Evolutionary conservation across 225 moss, liverwort and hornwort genomes (phyloP).

Genomic region (Ulota crispa): DNA sequence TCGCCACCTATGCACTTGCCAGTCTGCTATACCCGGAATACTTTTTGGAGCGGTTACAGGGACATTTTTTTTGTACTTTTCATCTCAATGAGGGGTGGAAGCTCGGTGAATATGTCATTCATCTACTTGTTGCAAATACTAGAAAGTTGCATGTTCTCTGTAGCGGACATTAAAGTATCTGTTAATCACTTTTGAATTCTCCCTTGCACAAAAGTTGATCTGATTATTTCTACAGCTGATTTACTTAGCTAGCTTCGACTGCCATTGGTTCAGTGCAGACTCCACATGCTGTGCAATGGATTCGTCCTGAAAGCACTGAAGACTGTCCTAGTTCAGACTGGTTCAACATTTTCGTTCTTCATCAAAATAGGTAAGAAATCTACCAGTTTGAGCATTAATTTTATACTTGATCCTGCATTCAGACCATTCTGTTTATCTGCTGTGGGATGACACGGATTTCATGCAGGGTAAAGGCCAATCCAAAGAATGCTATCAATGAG

Average conservation of each 20-base stretch:
- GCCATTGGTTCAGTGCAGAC: constrained; percentile 63
- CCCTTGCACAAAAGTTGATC: background rate
- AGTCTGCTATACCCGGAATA: background rate
- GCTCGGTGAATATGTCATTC: background rate
- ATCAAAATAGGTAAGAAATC: constrained; percentile 76
- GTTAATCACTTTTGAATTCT: background rate
- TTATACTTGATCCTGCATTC: constrained; percentile 11
- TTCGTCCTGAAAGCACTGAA: constrained; percentile 84
- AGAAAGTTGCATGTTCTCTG: constrained; percentile 4
- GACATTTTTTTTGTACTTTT: background rate
- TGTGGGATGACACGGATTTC: constrained; percentile 2
- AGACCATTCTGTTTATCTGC: constrained; percentile 2
- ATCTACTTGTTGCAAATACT: constrained; percentile 9
- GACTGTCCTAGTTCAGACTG: constrained; percentile 72
- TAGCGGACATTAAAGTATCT: background rate
- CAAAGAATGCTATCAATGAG: constrained; percentile 97
- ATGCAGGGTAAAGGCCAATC: constrained; percentile 91
- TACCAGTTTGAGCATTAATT: constrained; percentile 13
- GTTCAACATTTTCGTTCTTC: constrained; percentile 99
- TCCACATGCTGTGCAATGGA: constrained; percentile 97
- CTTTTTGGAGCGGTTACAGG: background rate
- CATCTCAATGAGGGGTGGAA: constrained; percentile 8
- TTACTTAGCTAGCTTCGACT: constrained; percentile 27
- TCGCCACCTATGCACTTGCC: background rate
- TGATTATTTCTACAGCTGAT: background rate